Evolutionary conservation across 805 yeast species (phyloP), one percentile per base, ranked within the genome.

Genomic region (Lipomyces orientalis): DNA sequence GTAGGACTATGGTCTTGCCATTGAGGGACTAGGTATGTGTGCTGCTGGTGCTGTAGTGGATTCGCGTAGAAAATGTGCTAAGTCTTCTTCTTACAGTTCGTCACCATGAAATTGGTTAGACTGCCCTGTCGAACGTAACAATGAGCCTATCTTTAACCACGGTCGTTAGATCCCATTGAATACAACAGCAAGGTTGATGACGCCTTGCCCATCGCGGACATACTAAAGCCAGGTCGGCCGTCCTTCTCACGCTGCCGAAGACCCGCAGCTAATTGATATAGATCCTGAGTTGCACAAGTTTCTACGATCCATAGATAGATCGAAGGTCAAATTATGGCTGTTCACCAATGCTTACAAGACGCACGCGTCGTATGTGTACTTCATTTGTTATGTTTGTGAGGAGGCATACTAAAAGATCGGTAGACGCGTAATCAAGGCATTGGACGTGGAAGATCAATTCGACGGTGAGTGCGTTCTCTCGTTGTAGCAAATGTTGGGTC

Each of bases 281-380:
- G 81, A 79, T 65, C 76, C 76, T 2, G 69, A 73, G 37, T 74
- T 81, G 9, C 72, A 79, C 16, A 66, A 72, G 19, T 71, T 81
- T 74, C 74, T 81, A 14, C 67, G 68, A 62, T 54, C 73, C 8
- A 67, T 81, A 49, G 82, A 81, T 71, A 70, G 78, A n/a, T 82
- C 85, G 1, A 85, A 87, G 70, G 87, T 89, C 65, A 83, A 88
- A 75, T 80, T 94, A 70, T 94, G 99, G 99, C 83, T 95, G 56
- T 90, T 92, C 75, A 94, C 99, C 4, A 94, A 94, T 77, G 98
- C 99, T 1, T 94, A 94, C 80, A 88, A 89, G 76, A 92, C 87
- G 75, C 99, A 94, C 79, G 99, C 94, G 0, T 74, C 57, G 69
- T 63, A 55, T 25, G 67, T 51, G 16, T 31, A 9, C 14, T 57